Conservation (phyloP, 164 flowering plant species). For the Vitis rotundifolia region DNA sequence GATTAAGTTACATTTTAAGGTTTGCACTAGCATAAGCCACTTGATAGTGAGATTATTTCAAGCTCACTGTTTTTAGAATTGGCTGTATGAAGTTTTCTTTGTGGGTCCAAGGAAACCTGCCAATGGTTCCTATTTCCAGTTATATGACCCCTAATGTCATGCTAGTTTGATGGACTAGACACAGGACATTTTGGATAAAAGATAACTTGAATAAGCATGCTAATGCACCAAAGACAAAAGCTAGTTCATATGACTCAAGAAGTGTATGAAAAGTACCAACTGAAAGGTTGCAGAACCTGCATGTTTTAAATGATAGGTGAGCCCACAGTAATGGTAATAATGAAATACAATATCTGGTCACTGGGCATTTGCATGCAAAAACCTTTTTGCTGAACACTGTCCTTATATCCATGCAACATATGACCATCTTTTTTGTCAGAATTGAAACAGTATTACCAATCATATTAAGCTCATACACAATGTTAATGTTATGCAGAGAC, state of each 20-base stretch:
- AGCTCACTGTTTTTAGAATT: too few relatives aligned
- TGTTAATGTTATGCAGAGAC: too few relatives aligned
- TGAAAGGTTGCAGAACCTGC: neutral
- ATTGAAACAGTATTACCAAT: too few relatives aligned
- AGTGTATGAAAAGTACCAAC: neutral
- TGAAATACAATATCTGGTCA: too few relatives aligned
- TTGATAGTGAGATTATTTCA: too few relatives aligned
- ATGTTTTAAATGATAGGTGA: neutral
- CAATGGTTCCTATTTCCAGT: too few relatives aligned
- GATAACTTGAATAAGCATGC: neutral
- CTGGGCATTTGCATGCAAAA: neutral
- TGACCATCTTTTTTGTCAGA: neutral
- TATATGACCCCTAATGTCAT: neutral
- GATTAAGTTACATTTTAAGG: too few relatives aligned
- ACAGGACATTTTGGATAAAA: neutral
- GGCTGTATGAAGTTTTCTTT: too few relatives aligned
- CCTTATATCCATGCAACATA: neutral
- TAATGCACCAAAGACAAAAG: neutral
- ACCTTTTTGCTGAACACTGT: neutral
- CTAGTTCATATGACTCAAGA: neutral
- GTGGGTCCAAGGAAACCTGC: too few relatives aligned
- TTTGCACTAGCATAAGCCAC: too few relatives aligned
- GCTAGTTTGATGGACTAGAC: neutral
- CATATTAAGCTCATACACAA: neutral
- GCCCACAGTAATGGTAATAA: neutral